phyloP scores from a whole-genome alignment of 257 asterid genomes.

The Misopates orontium region DNA sequence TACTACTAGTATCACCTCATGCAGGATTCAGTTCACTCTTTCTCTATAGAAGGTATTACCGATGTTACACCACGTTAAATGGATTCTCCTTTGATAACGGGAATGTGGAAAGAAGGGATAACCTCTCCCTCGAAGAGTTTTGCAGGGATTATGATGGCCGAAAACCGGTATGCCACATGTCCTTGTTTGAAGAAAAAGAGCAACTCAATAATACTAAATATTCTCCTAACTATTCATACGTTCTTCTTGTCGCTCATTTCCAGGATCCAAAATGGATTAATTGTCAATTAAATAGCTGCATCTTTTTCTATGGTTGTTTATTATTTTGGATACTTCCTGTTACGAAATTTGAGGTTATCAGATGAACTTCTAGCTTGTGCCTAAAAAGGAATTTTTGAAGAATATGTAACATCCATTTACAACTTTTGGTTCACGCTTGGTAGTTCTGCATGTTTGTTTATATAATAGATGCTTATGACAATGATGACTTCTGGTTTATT shows the following conservation, averaged over 20 bases:
- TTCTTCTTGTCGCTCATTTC: too few species aligned
- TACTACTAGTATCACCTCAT: conserved; percentile 32
- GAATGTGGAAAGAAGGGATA: conserved; percentile 72
- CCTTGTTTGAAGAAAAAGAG: conserved; percentile 7
- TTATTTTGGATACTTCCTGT: conserved; percentile 2
- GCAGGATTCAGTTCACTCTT: conserved; percentile 85
- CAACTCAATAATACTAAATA: conserved; percentile 19
- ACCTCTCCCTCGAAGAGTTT: conserved; percentile 67
- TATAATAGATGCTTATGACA: conserved; percentile 21
- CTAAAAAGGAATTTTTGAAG: not conserved
- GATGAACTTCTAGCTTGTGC: not conserved
- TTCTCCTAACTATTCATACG: conserved; percentile 1
- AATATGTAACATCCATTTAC: conserved; percentile 10
- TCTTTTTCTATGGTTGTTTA: not conserved
- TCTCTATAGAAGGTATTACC: conserved; percentile 82
- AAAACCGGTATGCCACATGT: conserved; percentile 68
- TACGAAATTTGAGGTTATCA: not conserved
- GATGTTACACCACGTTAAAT: conserved; percentile 80
- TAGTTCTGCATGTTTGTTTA: not conserved
- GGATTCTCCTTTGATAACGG: conserved; percentile 83
- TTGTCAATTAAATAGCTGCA: conserved; percentile 12
- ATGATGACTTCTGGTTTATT: conserved; percentile 19
- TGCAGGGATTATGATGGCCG: conserved; percentile 58
- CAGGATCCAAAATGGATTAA: conserved; percentile 18
- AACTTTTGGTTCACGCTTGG: conserved; percentile 17